A percentile compares a stretch with the other conserved stretches of the same genome.
These are phyloP conservation scores for Globisporangium barbulae DNA, from an alignment of 352 stramenopile genomes.

Conservation along the genomic window DNA sequence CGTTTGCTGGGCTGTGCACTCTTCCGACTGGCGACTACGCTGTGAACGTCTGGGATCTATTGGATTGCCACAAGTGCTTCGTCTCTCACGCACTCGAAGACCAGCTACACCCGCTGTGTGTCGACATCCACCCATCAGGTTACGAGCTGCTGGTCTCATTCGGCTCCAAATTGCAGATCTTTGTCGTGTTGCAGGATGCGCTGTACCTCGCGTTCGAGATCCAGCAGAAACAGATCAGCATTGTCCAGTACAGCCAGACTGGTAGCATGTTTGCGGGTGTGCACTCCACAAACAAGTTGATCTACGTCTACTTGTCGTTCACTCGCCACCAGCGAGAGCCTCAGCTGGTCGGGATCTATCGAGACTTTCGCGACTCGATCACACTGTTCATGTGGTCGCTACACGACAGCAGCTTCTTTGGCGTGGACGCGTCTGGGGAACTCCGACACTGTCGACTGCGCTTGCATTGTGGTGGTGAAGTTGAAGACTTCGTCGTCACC, in stretches of 20 bases:
- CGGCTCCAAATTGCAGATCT: slow-evolving; percentile 53
- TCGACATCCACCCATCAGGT: slow-evolving; percentile 62
- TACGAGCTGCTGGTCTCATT: slow-evolving; percentile 54
- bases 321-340: slow-evolving; percentile 42
- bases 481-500: slow-evolving; percentile 39
- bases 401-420: slow-evolving; percentile 53
- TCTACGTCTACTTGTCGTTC: slow-evolving; percentile 55
- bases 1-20: slow-evolving; percentile 43
- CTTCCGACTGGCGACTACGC: slow-evolving; percentile 35
- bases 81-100: slow-evolving; percentile 47
- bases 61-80: slow-evolving; percentile 55
- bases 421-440: slow-evolving; percentile 26
- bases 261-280: slow-evolving; percentile 46
- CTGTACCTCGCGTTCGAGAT: slow-evolving; percentile 64
- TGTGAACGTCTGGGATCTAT: slow-evolving; percentile 63
- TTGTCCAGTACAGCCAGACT: slow-evolving; percentile 59
- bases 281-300: slow-evolving; percentile 31
- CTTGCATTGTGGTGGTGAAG: slow-evolving; percentile 29
- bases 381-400: slow-evolving; percentile 39
- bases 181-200: slow-evolving; percentile 56
- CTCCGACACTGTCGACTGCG: slow-evolving; percentile 40
- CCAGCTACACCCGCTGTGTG: slow-evolving; percentile 28
- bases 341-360: slow-evolving; percentile 41
- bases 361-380: slow-evolving; percentile 41
- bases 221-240: slow-evolving; percentile 52